Conservation (phyloP, 2,329 filamentous ascomycete species). For the Phyllosticta ampelicida region DNA sequence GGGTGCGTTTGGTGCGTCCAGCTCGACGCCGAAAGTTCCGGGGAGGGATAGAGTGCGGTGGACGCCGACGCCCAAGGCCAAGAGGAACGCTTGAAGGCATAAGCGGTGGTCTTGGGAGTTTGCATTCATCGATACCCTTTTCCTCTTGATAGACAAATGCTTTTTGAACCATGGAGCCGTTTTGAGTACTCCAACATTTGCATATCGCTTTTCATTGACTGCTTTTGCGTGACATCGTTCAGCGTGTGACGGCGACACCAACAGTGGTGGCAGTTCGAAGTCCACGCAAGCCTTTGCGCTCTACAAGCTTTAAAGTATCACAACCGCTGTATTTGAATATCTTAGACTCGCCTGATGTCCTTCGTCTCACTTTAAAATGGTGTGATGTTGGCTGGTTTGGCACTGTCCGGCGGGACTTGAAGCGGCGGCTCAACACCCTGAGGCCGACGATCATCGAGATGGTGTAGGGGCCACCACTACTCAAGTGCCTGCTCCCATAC, state of each 20-base stretch:
- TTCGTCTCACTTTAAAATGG: not conserved
- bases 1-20: slow-evolving; percentile 23
- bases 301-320: too few relatives aligned
- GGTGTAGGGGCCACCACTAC: not conserved
- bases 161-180: too few relatives aligned
- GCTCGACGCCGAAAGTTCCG: slow-evolving; percentile 13
- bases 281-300: too few relatives aligned
- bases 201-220: too few relatives aligned
- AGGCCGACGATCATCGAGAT: not conserved
- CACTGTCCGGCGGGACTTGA: not conserved
- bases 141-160: too few relatives aligned
- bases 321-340: too few relatives aligned
- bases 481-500: not conserved
- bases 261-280: too few relatives aligned
- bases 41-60: slow-evolving; percentile 14
- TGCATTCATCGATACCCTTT: too few relatives aligned
- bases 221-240: too few relatives aligned
- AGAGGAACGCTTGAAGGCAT: slow-evolving; percentile 14
- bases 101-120: not conserved
- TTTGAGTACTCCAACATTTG: too few relatives aligned
- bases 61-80: slow-evolving; percentile 21
- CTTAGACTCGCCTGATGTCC: too few relatives aligned
- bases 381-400: not conserved
- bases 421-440: not conserved
- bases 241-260: too few relatives aligned